Conservation (phyloP, 305 asterid species). For the Coffea humblotiana region DNA sequence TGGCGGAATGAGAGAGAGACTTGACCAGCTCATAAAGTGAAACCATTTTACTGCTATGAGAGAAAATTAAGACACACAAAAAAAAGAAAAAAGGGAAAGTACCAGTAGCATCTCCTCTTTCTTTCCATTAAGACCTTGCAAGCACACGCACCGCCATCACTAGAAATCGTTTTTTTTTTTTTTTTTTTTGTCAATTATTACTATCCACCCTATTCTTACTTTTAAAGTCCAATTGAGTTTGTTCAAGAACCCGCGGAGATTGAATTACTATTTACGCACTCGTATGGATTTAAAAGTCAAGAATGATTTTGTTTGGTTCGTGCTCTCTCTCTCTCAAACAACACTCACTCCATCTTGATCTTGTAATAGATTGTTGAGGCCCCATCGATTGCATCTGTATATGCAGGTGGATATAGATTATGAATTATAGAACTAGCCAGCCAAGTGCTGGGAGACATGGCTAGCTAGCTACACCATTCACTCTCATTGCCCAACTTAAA, state of each 20-base stretch:
- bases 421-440: constrained; percentile 5
- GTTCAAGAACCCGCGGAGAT: too few relatives aligned
- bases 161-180: too few relatives aligned
- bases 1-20: not conserved
- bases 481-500: not conserved
- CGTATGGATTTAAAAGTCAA: not conserved
- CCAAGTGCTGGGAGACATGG: constrained; percentile 8
- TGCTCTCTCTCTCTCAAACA: not conserved
- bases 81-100: not conserved
- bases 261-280: too few relatives aligned
- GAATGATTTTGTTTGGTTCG: constrained; percentile 12
- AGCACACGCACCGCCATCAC: constrained; percentile 1
- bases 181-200: too few relatives aligned
- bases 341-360: not conserved
- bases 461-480: constrained; percentile 8
- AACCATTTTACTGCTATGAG: not conserved
- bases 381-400: constrained; percentile 19
- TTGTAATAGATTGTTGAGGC: constrained; percentile 10
- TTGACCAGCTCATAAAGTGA: constrained; percentile 19
- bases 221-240: too few relatives aligned
- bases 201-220: too few relatives aligned
- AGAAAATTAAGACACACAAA: not conserved
- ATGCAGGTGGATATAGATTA: not conserved
- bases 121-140: not conserved
- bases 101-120: too few relatives aligned